Percentiles rank a stretch among this genome's conserved stretches.
Evolutionary conservation across 768 basidiomycete genomes (phyloP).

Genomic region (Tricholoma flavovirens): DNA sequence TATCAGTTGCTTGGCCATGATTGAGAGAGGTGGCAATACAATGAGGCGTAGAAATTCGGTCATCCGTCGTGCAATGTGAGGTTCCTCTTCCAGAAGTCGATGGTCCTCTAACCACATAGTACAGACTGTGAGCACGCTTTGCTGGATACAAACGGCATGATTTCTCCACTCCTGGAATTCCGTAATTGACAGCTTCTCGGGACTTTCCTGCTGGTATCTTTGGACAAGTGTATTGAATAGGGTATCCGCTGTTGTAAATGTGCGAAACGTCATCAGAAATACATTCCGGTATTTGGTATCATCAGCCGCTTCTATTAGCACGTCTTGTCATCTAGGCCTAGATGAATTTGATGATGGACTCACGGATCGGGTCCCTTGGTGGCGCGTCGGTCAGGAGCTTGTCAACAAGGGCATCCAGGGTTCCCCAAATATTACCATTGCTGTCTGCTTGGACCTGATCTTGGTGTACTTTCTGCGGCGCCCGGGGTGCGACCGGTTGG

Average conservation of each 20-base stretch:
- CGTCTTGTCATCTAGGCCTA: neutral
- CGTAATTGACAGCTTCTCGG: conserved; percentile 41
- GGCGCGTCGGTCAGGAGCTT: conserved; percentile 46
- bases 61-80: conserved; percentile 50
- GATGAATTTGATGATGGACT: conserved; percentile 23
- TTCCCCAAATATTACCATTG: conserved; percentile 69
- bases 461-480: conserved; percentile 53
- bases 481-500: conserved; percentile 44
- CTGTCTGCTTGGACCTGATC: conserved; percentile 54
- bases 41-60: conserved; percentile 49
- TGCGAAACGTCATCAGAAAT: conserved; percentile 83
- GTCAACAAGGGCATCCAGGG: conserved; percentile 67
- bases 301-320: conserved; percentile 17
- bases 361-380: conserved; percentile 46
- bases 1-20: conserved; percentile 43
- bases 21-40: conserved; percentile 33
- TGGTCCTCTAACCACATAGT: conserved; percentile 59
- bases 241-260: conserved; percentile 64
- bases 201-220: conserved; percentile 51
- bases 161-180: conserved; percentile 65
- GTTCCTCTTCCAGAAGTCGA: conserved; percentile 58
- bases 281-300: conserved; percentile 41
- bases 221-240: conserved; percentile 66
- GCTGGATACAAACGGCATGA: conserved; percentile 57
- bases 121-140: conserved; percentile 52